These are phyloP conservation scores for Silene vulgaris DNA, from an alignment of 179 eudicot genomes.

Conservation along the genomic window DNA sequence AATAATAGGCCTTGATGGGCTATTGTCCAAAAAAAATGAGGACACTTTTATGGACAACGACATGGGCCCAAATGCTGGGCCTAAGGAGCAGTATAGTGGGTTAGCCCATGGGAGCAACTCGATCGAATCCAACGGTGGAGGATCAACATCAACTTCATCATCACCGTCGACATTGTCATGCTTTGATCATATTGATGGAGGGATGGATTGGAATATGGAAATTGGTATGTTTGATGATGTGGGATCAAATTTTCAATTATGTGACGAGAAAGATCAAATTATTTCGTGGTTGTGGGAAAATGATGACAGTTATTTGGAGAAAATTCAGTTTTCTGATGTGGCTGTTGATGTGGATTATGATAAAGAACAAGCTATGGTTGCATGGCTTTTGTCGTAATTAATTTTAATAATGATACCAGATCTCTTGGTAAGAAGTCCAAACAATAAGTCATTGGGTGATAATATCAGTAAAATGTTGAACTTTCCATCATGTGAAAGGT, in stretches of 20 bases:
- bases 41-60: conserved; percentile 12
- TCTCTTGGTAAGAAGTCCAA: no score
- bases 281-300: conserved; percentile 44
- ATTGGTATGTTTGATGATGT: conserved; percentile 18
- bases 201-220: conserved; percentile 31
- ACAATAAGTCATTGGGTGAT: no score
- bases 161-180: conserved; percentile 23
- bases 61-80: conserved; percentile 22
- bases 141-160: conserved; percentile 19
- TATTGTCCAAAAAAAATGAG: conserved; percentile 11
- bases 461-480: no score
- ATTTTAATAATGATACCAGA: not conserved
- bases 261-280: conserved; percentile 36
- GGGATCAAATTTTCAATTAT: conserved; percentile 18
- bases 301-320: conserved; percentile 21
- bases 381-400: conserved; percentile 49
- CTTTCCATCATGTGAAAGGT: no score
- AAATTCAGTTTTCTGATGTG: conserved; percentile 13
- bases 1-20: conserved; percentile 30
- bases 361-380: conserved; percentile 48
- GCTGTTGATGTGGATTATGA: conserved; percentile 27
- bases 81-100: not conserved
- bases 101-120: not conserved
- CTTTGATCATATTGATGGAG: conserved; percentile 21
- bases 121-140: conserved; percentile 25